These are phyloP conservation scores for Westerdykella sp. DNA, from an alignment of 2,329 filamentous ascomycete species.

Conservation along the genomic window DNA sequence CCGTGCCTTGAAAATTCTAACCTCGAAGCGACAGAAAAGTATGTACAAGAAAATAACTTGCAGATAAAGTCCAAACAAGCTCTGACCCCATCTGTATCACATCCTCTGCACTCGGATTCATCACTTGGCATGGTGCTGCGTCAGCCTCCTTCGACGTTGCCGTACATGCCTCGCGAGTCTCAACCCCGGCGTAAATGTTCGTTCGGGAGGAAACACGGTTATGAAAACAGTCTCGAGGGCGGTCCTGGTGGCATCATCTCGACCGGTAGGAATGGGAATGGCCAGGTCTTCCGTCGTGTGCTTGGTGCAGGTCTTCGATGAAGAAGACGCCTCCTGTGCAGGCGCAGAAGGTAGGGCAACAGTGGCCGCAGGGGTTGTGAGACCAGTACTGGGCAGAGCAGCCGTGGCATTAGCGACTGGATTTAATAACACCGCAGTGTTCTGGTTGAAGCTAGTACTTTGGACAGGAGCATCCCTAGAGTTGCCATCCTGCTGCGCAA, in stretches of 20 bases:
- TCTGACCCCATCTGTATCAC: no score
- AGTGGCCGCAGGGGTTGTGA: no score
- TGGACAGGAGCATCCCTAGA: background rate
- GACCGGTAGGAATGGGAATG: background rate
- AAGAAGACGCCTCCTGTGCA: background rate
- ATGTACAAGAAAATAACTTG: no score
- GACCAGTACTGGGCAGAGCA: no score
- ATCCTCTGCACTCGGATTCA: no score
- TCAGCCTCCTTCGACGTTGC: background rate
- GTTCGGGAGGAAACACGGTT: slow-evolving; percentile 1
- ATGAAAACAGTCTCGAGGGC: slow-evolving; percentile 3
- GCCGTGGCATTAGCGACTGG: no score
- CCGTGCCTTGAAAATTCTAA: no score
- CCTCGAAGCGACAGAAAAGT: no score
- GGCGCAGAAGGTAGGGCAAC: background rate
- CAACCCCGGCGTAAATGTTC: background rate
- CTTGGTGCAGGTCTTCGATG: background rate
- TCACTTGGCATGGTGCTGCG: no score
- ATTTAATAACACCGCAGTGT: no score
- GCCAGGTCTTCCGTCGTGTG: background rate
- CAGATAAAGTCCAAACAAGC: no score
- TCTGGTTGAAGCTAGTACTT: background rate
- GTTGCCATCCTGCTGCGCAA: background rate
- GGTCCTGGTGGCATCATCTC: background rate
- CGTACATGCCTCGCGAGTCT: slow-evolving; percentile 1